phyloP scores from a whole-genome alignment of 139 green algal genomes.

The Bryopsis sp. region DNA sequence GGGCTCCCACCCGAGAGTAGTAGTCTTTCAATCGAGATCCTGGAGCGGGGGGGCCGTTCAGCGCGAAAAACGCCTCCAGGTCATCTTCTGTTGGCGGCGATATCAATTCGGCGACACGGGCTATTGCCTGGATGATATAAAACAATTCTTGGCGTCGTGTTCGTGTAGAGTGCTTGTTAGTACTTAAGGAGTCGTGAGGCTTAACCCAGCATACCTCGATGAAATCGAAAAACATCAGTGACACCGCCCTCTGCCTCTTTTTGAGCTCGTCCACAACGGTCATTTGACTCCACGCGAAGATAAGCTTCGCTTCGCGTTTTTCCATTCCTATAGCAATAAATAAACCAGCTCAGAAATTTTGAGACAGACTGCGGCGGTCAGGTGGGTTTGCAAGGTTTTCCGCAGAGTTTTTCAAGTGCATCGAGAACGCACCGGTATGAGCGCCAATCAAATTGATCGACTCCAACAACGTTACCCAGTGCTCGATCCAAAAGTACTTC shows the following conservation, averaged over 20 bases:
- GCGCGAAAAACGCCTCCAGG: constrained; percentile 9
- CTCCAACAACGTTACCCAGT: constrained; percentile 37
- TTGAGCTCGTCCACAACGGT: constrained; percentile 40
- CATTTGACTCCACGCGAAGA: constrained; percentile 38
- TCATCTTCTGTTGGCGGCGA: background rate
- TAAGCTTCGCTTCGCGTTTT: constrained; percentile 34
- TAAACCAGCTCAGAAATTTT: background rate
- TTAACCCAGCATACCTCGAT: too few species aligned
- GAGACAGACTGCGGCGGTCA: background rate
- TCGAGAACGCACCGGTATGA: constrained; percentile 16
- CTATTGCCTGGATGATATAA: too few species aligned
- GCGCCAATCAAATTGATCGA: constrained; percentile 26
- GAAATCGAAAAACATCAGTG: constrained; percentile 36
- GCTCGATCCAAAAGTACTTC: constrained; percentile 42
- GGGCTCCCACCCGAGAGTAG: background rate
- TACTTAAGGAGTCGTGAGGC: constrained; percentile 11
- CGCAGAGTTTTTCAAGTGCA: too few species aligned
- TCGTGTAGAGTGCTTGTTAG: constrained; percentile 13
- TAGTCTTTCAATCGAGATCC: constrained; percentile 10
- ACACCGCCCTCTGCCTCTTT: constrained; percentile 35
- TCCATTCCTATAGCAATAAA: constrained; percentile 20
- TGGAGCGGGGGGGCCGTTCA: background rate
- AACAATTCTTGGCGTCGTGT: too few species aligned
- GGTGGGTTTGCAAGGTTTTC: too few species aligned
- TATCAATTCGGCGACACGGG: background rate